phyloP scores from a whole-genome alignment of 2,329 filamentous ascomycete species.

The Rutstroemia sydowiana region DNA sequence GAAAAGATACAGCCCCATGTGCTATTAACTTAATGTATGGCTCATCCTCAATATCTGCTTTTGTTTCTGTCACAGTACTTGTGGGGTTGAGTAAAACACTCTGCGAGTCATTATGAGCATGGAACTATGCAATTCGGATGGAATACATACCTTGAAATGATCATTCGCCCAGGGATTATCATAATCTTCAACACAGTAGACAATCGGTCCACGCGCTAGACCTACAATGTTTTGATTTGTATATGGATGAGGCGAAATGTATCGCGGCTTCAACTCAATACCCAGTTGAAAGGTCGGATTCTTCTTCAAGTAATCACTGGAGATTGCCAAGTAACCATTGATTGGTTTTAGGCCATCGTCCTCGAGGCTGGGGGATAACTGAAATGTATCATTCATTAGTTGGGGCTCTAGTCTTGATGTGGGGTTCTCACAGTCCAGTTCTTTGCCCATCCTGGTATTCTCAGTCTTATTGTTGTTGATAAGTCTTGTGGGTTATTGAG shows the following conservation, averaged over 20 bases:
- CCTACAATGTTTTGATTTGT: conserved; percentile 47
- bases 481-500: conserved; percentile 31
- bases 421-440: conserved; percentile 24
- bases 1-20: no score
- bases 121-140: no score
- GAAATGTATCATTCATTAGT: conserved; percentile 18
- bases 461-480: conserved; percentile 38
- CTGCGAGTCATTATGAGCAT: no score
- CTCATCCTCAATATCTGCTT: no score
- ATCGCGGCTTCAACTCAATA: conserved; percentile 40
- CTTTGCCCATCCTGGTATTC: conserved; percentile 48
- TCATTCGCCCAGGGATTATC: conserved; percentile 49
- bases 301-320: conserved; percentile 33
- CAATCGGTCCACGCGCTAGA: conserved; percentile 48
- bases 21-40: no score
- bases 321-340: conserved; percentile 44
- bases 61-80: no score
- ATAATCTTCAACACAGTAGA: conserved; percentile 54
- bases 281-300: conserved; percentile 38
- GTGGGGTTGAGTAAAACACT: no score
- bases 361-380: conserved; percentile 15
- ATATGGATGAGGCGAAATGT: conserved; percentile 46
- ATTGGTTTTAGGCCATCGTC: background rate
- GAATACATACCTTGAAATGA: conserved; percentile 39
- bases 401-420: background rate